phyloP scores from a whole-genome alignment of 148 eudicot species.

The Spergularia bocconei region DNA sequence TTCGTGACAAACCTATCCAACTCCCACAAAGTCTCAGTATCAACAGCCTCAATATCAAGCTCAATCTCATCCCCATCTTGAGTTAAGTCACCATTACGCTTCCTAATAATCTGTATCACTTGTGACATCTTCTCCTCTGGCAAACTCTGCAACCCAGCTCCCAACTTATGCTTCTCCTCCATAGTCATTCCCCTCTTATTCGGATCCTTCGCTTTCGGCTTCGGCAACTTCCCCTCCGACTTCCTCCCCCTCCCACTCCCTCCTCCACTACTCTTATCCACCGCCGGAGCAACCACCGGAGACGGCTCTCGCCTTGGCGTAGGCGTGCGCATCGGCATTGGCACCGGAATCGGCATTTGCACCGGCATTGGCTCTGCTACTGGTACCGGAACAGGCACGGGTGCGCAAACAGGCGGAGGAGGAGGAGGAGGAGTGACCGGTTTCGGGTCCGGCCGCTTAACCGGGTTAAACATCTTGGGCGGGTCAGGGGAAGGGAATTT shows the following conservation, averaged over 20 bases:
- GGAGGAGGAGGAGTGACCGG: conserved; percentile 2
- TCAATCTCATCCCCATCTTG: conserved; percentile 93
- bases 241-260: conserved; percentile 26
- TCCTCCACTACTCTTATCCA: conserved; percentile 13
- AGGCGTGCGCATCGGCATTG: too few relatives aligned
- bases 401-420: neutral
- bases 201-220: conserved; percentile 79
- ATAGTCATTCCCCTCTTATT: conserved; percentile 69
- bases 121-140: conserved; percentile 87
- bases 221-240: conserved; percentile 50
- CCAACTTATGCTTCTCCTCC: conserved; percentile 81
- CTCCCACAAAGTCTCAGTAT: conserved; percentile 86
- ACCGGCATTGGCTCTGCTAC: too few relatives aligned
- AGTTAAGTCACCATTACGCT: conserved; percentile 59
- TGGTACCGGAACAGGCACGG: neutral
- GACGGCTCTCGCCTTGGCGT: neutral
- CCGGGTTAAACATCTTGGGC: conserved; percentile 32
- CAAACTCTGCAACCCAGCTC: conserved; percentile 63
- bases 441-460: conserved; percentile 1
- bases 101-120: conserved; percentile 70
- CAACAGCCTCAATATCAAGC: conserved; percentile 83
- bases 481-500: conserved; percentile 39
- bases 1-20: conserved; percentile 82
- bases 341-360: too few relatives aligned
- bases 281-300: neutral